Conservation (phyloP, 768 basidiomycete species). For the Xerocomus brunneocitrinus region DNA sequence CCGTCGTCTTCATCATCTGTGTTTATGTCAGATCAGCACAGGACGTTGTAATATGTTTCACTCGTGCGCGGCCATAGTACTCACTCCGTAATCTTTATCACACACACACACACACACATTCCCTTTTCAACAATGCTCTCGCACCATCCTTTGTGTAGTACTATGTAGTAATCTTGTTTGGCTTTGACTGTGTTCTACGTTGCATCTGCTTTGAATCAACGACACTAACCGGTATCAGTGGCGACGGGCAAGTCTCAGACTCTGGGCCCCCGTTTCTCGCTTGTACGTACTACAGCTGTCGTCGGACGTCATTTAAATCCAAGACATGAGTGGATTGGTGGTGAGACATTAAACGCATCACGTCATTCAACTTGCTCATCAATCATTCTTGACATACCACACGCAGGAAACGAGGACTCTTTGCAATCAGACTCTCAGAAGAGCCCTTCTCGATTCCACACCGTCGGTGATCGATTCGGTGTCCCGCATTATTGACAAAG, state of each 20-base stretch:
- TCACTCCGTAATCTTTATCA: not conserved
- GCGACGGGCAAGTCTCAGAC: not conserved
- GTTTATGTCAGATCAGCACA: slow-evolving; percentile 4
- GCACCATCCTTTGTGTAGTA: not conserved
- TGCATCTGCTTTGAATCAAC: not conserved
- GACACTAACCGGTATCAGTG: too few species aligned
- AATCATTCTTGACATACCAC: not conserved
- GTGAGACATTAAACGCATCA: slow-evolving; percentile 6
- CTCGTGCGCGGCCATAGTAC: not conserved
- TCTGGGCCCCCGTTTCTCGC: too few species aligned
- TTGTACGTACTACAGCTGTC: not conserved
- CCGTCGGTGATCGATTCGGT: not conserved
- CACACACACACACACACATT: not conserved
- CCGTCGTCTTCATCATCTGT: slow-evolving; percentile 5
- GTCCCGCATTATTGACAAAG: not conserved
- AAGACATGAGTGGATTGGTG: not conserved
- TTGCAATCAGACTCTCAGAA: not conserved
- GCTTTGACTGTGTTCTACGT: not conserved
- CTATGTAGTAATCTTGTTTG: not conserved
- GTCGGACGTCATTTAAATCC: not conserved
- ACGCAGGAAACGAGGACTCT: not conserved
- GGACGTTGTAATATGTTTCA: slow-evolving; percentile 2
- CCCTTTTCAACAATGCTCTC: not conserved
- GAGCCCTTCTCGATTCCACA: not conserved
- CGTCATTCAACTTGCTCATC: not conserved